Evolutionary conservation across 2,329 filamentous ascomycete genomes (phyloP), one percentile per base, ranked within the genome.

Genomic region (Lasiodiplodia theobromae): DNA sequence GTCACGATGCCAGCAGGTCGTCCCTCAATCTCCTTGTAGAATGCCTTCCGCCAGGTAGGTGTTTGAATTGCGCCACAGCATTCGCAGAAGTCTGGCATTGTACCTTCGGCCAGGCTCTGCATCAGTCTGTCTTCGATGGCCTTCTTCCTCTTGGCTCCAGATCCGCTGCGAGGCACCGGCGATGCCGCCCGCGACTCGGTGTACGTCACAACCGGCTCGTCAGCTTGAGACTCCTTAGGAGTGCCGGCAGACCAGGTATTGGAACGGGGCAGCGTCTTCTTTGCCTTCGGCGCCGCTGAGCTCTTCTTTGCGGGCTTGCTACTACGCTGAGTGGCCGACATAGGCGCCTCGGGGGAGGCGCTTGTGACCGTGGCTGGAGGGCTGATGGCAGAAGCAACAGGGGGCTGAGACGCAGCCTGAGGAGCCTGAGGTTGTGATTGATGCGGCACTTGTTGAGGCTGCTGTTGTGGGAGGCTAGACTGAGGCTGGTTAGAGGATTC

Each of bases 21-120:
- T 1, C 93, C 94, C 18, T 88, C 83, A 56, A 90, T 86, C 8
- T 92, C 86, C 37, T 68, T 68, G 38, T 44, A 57, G 40, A 68
- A 97, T 14, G 96, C 93, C 75, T 95, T 96, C 70, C 96, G 90
- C 96, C 96, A 99, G 0, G 95, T 97, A 0, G 95, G 93, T 0
- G 96, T 99, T 74, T 98, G 92, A 68, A 99, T 97, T 7, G 94
- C 92, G 6, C 96, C 96, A 74, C 96, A 99, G 74, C 98, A 97
- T 71, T 88, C 88, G 78, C 96, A 99, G 75, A 91, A 98, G 0
- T 91, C 91, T 0, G 96, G 96, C 84, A 94, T 91, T 72, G 94
- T 88, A 5, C 96, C 96, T 67, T 89, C 88, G n/a, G 86, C 86
- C 66, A 98, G 89, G 25, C 86, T 85, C 68, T 82, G 78, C 52